Evolutionary conservation across 2,329 filamentous ascomycete genomes (phyloP).

Genomic region (Pleurostoma richardsiae): DNA sequence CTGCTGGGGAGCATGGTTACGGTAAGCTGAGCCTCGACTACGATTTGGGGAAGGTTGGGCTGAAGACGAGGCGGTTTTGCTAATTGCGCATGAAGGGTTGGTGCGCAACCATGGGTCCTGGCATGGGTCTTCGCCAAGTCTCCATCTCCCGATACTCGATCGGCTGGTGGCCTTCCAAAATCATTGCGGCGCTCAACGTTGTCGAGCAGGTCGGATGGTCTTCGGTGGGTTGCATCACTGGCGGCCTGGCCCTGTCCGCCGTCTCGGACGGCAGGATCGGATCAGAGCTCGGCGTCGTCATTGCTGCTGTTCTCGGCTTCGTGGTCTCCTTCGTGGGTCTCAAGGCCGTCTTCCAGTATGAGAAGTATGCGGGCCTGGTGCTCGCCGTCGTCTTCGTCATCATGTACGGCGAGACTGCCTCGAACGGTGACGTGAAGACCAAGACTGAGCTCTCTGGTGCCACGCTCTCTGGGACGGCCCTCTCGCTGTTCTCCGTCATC

Average conservation of each 20-base stretch:
- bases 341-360: conserved; percentile 41
- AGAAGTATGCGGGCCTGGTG: conserved; percentile 43
- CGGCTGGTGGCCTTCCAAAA: conserved; percentile 45
- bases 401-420: conserved; percentile 39
- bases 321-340: conserved; percentile 48
- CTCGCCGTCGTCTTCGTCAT: conserved; percentile 43
- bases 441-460: conserved; percentile 26
- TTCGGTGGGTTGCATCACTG: conserved; percentile 45
- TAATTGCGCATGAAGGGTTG: conserved; percentile 25
- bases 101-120: conserved; percentile 44
- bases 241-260: conserved; percentile 42
- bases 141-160: conserved; percentile 43
- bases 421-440: conserved; percentile 30
- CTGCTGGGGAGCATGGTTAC: conserved; percentile 35
- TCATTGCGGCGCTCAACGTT: conserved; percentile 44
- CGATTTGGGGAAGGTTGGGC: background rate
- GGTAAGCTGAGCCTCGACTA: conserved; percentile 8
- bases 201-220: conserved; percentile 46
- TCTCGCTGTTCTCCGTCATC: conserved; percentile 37
- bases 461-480: conserved; percentile 29
- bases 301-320: conserved; percentile 42
- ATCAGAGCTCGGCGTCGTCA: conserved; percentile 46
- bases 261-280: conserved; percentile 37
- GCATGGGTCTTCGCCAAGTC: conserved; percentile 44
- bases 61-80: too few relatives aligned